A percentile compares a stretch with the other conserved stretches of the same genome.
Evolutionary conservation across 2,329 filamentous ascomycete genomes (phyloP).

Genomic region (Rhexocercosporidium sp.): DNA sequence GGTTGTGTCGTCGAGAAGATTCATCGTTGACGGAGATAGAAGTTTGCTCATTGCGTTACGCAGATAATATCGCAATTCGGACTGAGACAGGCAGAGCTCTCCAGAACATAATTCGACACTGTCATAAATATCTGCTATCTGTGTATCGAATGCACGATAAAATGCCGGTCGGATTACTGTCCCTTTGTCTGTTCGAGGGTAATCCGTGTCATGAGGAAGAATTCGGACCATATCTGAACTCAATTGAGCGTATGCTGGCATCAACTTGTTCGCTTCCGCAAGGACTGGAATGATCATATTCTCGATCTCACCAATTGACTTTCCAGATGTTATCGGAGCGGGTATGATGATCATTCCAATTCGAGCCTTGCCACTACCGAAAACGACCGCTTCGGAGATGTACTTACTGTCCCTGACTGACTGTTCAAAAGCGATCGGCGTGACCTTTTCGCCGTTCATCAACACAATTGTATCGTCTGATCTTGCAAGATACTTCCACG

Average conservation of each 20-base stretch:
- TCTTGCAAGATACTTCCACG: slow-evolving; percentile 53
- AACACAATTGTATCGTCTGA: slow-evolving; percentile 53
- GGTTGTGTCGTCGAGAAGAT: slow-evolving; percentile 44
- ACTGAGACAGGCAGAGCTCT: slow-evolving; percentile 12
- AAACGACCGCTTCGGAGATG: slow-evolving; percentile 62
- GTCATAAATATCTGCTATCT: slow-evolving; percentile 14
- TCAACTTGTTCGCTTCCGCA: slow-evolving; percentile 48
- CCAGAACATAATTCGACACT: slow-evolving; percentile 17
- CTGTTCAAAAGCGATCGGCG: slow-evolving; percentile 56
- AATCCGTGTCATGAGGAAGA: slow-evolving; percentile 48
- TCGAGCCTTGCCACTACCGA: slow-evolving; percentile 57
- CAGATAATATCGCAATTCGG: slow-evolving; percentile 22
- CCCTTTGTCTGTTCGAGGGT: slow-evolving; percentile 58
- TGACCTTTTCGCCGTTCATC: slow-evolving; percentile 55
- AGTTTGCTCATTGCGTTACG: slow-evolving; percentile 23
- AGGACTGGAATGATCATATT: slow-evolving; percentile 50
- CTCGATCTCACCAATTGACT: slow-evolving; percentile 47
- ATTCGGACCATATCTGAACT: slow-evolving; percentile 58
- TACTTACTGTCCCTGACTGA: slow-evolving; percentile 56
- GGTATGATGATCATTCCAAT: slow-evolving; percentile 59
- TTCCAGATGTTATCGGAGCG: slow-evolving; percentile 46
- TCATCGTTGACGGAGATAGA: slow-evolving; percentile 14
- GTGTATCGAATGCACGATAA: slow-evolving; percentile 48
- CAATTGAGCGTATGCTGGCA: slow-evolving; percentile 57
- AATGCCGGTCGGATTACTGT: slow-evolving; percentile 57